phyloP scores from a whole-genome alignment of 148 eudicot species.

The Pharnaceum exiguum region DNA sequence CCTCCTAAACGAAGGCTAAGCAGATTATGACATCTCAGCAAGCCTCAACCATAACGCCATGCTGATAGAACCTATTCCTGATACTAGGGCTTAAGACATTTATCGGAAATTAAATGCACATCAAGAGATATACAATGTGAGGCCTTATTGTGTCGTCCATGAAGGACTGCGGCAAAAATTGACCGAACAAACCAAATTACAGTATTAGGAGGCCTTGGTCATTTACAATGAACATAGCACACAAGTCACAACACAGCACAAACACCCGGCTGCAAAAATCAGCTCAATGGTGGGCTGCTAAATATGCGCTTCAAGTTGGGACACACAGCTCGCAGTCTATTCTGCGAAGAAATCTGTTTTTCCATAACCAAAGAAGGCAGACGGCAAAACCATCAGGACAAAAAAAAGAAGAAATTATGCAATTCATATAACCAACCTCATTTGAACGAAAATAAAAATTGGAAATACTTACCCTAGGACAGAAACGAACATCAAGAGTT shows the following conservation, averaged over 20 bases:
- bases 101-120: constrained; percentile 6
- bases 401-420: background rate
- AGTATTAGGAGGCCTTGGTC: constrained; percentile 8
- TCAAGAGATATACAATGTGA: background rate
- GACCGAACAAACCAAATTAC: constrained; percentile 9
- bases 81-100: background rate
- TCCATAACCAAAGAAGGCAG: background rate
- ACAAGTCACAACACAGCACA: background rate
- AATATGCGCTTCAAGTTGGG: constrained; percentile 83
- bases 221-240: background rate
- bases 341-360: constrained; percentile 51
- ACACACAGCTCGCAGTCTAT: constrained; percentile 49
- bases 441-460: background rate
- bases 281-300: constrained; percentile 48
- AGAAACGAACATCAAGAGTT: constrained; percentile 92
- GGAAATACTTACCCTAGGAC: constrained; percentile 53
- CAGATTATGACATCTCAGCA: constrained; percentile 1
- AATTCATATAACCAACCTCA: background rate
- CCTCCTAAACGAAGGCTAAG: background rate
- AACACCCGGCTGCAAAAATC: constrained; percentile 12
- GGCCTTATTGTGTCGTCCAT: constrained; percentile 13
- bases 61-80: background rate
- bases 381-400: background rate
- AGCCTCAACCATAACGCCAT: constrained; percentile 5
- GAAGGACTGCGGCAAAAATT: background rate